Conservation (phyloP, 208 protist genomes). For the Phytomonas sp. region DNA sequence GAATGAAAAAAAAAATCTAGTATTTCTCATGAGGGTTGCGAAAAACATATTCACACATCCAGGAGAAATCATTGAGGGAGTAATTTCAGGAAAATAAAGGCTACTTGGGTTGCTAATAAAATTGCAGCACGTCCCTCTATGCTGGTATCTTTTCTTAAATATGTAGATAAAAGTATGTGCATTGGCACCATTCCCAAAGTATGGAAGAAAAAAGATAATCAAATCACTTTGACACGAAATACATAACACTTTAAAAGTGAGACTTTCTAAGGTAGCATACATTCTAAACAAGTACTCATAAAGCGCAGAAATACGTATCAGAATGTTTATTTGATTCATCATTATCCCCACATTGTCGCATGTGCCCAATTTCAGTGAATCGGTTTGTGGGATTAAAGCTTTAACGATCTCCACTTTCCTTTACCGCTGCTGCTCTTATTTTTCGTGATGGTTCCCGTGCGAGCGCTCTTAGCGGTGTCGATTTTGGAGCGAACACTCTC, state of each 20-base stretch:
- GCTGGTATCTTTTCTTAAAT: neutral
- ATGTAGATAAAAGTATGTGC: neutral
- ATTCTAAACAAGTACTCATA: neutral
- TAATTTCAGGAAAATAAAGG: neutral
- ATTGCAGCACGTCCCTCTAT: neutral
- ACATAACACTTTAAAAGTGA: conserved; percentile 6
- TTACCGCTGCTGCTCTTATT: neutral
- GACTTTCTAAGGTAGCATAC: neutral
- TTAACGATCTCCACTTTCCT: neutral
- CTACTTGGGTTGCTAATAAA: neutral
- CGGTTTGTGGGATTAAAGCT: neutral
- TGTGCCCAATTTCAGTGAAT: neutral
- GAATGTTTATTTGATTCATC: neutral
- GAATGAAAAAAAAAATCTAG: neutral
- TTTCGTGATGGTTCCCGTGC: neutral
- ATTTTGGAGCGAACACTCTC: neutral
- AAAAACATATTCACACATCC: neutral
- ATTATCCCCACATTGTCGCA: neutral
- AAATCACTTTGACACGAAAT: neutral
- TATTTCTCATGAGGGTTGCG: neutral
- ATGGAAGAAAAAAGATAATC: conserved; percentile 13
- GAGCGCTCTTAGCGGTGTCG: neutral
- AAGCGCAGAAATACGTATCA: neutral
- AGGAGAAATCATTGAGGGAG: neutral
- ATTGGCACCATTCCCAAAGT: conserved; percentile 7